Evolutionary conservation across 1,284 basidiomycete species (phyloP).

Genomic region (Cystobasidiaceae sp.): DNA sequence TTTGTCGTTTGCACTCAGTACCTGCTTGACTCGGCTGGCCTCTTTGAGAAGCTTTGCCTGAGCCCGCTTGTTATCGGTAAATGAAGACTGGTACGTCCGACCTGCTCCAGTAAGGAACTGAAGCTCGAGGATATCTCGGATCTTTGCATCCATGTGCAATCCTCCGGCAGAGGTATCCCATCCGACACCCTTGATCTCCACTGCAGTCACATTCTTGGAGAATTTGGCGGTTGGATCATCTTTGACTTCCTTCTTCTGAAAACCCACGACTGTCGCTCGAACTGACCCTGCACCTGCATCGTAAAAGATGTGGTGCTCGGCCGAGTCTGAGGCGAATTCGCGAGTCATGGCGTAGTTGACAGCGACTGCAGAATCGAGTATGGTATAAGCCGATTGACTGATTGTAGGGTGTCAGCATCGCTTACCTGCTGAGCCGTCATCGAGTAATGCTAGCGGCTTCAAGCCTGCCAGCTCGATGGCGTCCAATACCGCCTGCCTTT

Average conservation of each 20-base stretch:
- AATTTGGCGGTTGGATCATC: constrained; percentile 50
- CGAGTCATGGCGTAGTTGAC: constrained; percentile 96
- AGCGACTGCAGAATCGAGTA: constrained; percentile 54
- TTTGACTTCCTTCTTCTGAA: constrained; percentile 54
- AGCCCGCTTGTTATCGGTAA: constrained; percentile 62
- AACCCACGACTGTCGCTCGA: constrained; percentile 77
- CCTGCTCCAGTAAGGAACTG: constrained; percentile 62
- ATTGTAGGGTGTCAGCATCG: background rate
- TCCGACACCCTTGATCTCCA: constrained; percentile 71
- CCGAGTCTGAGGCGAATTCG: constrained; percentile 56
- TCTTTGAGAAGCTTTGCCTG: constrained; percentile 94
- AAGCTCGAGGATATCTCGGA: constrained; percentile 73
- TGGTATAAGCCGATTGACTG: too few relatives aligned
- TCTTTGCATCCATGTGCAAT: constrained; percentile 71
- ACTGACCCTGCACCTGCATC: constrained; percentile 87
- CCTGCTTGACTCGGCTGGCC: constrained; percentile 81
- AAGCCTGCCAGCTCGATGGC: constrained; percentile 86
- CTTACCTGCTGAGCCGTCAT: constrained; percentile 75
- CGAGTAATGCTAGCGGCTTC: constrained; percentile 73
- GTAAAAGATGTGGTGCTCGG: constrained; percentile 74
- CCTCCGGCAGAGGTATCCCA: constrained; percentile 75
- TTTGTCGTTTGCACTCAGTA: constrained; percentile 87
- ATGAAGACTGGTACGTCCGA: constrained; percentile 41
- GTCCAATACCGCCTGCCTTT: constrained; percentile 82
- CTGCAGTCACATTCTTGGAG: constrained; percentile 61